Evolutionary conservation across 2,329 filamentous ascomycete species (phyloP).

Genomic region (Penicillium sp.): DNA sequence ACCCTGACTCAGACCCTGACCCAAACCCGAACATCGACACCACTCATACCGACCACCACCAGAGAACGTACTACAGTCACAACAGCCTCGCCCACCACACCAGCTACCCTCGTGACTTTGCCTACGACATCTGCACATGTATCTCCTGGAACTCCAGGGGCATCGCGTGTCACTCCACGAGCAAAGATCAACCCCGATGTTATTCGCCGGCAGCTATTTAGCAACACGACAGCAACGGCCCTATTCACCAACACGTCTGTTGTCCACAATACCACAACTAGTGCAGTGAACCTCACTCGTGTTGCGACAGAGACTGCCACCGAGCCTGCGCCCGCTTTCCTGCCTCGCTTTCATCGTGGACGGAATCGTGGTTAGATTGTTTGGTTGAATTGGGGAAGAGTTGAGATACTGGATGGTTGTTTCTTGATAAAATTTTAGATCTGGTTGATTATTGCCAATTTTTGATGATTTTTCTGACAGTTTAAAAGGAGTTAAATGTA

Average conservation of each 20-base stretch:
- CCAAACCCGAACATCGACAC: slow-evolving; percentile 2
- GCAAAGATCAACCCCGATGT: slow-evolving; percentile 2
- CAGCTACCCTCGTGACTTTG: slow-evolving; percentile 1
- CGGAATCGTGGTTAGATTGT: slow-evolving; percentile 1
- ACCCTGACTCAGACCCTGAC: neutral
- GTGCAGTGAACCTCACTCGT: slow-evolving; percentile 1
- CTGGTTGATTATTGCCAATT: neutral
- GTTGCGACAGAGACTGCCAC: neutral
- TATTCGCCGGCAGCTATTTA: neutral
- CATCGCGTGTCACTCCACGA: neutral
- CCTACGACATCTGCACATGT: neutral
- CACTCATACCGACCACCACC: slow-evolving; percentile 1
- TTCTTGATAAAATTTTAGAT: neutral
- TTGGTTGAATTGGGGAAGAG: neutral
- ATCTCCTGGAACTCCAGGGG: neutral
- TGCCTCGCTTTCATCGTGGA: slow-evolving; percentile 8
- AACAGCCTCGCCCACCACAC: neutral
- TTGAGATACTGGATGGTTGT: neutral
- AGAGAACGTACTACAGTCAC: neutral
- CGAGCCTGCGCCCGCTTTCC: slow-evolving; percentile 2
- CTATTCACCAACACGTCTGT: slow-evolving; percentile 2
- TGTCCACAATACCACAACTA: neutral
- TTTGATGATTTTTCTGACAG: neutral
- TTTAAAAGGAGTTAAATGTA: neutral
- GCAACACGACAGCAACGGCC: neutral